Percentiles rank a stretch among this genome's conserved stretches.
Conservation (phyloP, 768 basidiomycete genomes). For the Agaricus subrufescens region DNA sequence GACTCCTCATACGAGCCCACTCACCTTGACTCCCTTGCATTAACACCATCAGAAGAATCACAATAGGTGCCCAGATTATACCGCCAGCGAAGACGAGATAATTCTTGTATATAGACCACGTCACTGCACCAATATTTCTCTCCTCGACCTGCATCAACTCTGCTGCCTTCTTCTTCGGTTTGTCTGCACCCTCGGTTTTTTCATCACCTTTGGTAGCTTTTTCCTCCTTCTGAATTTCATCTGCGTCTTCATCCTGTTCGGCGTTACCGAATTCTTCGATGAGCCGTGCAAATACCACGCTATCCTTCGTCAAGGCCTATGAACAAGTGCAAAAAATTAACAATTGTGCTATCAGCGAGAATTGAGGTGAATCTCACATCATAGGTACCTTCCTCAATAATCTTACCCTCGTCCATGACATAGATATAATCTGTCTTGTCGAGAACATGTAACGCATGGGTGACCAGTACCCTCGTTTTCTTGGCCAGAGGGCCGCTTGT, state of each 20-base stretch:
- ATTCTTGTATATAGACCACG: conserved; percentile 41
- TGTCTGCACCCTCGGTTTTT: conserved; percentile 10
- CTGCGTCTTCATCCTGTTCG: conserved; percentile 28
- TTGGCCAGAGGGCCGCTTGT: conserved; percentile 45
- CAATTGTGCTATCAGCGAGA: not conserved
- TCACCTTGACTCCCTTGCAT: conserved; percentile 43
- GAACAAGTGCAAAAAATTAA: not conserved
- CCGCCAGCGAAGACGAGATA: conserved; percentile 49
- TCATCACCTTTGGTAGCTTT: conserved; percentile 6
- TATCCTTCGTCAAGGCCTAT: conserved; percentile 41
- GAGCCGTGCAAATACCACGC: conserved; percentile 41
- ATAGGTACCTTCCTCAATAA: conserved; percentile 63
- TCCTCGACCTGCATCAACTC: conserved; percentile 55
- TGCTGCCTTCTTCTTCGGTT: conserved; percentile 20
- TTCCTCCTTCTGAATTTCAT: not conserved
- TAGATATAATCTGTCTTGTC: conserved; percentile 61
- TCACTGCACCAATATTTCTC: conserved; percentile 49
- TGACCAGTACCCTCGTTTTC: conserved; percentile 60
- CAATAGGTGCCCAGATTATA: conserved; percentile 38
- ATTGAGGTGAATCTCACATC: conserved; percentile 23
- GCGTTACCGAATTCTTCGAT: conserved; percentile 52
- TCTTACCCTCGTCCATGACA: conserved; percentile 52
- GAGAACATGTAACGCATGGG: conserved; percentile 53
- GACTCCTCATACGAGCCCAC: not conserved
- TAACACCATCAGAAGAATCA: conserved; percentile 35